phyloP scores from a whole-genome alignment of 768 basidiomycete species.

The Glaciozyma martinii region DNA sequence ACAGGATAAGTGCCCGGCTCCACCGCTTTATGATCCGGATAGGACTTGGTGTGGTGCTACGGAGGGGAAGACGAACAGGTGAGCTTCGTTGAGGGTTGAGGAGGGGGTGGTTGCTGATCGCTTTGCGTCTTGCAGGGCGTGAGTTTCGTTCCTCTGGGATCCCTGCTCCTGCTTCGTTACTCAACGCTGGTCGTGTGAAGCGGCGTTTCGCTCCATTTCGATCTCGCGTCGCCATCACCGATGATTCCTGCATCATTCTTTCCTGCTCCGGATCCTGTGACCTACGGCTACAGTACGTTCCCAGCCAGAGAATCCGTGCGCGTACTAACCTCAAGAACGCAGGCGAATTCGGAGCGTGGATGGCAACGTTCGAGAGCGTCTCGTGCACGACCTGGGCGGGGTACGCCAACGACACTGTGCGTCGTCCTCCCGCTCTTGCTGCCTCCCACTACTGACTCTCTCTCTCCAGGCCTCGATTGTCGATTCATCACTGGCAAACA shows the following conservation, averaged over 20 bases:
- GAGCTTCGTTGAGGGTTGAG: background rate
- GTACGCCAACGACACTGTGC: constrained; percentile 8
- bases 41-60: constrained; percentile 14
- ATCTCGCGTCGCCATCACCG: constrained; percentile 9
- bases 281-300: constrained; percentile 8
- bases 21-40: too few species aligned
- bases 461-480: background rate
- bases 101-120: background rate
- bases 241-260: constrained; percentile 11
- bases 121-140: background rate
- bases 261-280: background rate
- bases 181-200: background rate
- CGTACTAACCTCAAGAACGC: too few species aligned
- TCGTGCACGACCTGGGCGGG: constrained; percentile 14
- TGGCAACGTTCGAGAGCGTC: constrained; percentile 1
- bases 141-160: background rate
- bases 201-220: constrained; percentile 7
- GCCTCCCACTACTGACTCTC: too few species aligned
- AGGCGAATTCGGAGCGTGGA: constrained; percentile 13
- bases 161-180: background rate
- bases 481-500: background rate
- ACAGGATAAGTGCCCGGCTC: constrained; percentile 19
- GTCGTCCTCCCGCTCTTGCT: background rate
- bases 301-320: too few species aligned
- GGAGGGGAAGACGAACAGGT: constrained; percentile 3